Conservation (phyloP, 768 basidiomycete genomes). For the Phaffia tasmanica region DNA sequence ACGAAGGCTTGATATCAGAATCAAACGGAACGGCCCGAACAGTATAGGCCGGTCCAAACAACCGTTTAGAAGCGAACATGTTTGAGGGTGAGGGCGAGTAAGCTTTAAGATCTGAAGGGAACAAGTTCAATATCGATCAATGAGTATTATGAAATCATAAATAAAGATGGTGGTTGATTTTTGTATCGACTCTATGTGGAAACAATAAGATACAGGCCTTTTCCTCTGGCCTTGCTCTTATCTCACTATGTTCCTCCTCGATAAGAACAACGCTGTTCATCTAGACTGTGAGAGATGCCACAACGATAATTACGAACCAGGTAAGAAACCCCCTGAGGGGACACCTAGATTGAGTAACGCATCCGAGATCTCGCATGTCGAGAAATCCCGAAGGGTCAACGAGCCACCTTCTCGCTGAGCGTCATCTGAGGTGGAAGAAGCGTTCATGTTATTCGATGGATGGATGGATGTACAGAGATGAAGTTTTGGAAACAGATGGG, state of each 20-base stretch:
- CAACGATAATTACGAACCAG: not conserved
- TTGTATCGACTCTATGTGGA: not conserved
- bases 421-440: too few relatives aligned
- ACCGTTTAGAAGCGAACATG: not conserved
- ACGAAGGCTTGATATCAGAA: not conserved
- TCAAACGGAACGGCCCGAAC: conserved; percentile 7
- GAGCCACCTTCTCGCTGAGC: too few relatives aligned
- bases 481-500: too few relatives aligned
- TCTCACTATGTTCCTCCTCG: not conserved
- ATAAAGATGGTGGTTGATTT: not conserved
- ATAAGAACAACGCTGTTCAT: not conserved
- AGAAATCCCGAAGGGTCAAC: not conserved
- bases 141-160: too few relatives aligned
- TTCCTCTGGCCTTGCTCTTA: not conserved
- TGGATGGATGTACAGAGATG: too few relatives aligned
- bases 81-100: conserved; percentile 1
- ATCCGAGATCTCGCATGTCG: conserved; percentile 24
- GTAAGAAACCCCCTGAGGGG: conserved; percentile 10
- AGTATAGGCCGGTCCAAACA: conserved; percentile 16
- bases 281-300: too few relatives aligned
- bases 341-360: conserved; percentile 16
- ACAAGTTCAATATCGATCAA: not conserved
- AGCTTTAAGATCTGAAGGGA: conserved; percentile 11
- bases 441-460: too few relatives aligned
- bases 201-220: too few relatives aligned